These are phyloP conservation scores for Microascus cirrosus DNA, from an alignment of 2,329 filamentous ascomycete species.

Conservation along the genomic window DNA sequence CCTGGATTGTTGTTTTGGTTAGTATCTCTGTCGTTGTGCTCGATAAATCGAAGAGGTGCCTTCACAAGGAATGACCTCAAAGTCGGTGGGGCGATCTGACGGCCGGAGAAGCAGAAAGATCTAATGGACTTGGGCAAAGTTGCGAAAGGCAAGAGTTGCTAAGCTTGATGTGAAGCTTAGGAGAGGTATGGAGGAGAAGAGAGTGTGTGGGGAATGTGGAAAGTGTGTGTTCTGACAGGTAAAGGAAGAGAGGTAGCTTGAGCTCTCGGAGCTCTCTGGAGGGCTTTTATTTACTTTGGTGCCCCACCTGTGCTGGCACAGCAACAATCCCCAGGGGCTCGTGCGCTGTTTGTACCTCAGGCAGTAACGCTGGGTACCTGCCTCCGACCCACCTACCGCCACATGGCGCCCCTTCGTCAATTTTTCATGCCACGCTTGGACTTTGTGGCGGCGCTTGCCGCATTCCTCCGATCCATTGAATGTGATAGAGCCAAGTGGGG, in stretches of 20 bases:
- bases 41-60: conserved; percentile 33
- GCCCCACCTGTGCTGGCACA: conserved; percentile 17
- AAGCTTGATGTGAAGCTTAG: conserved; percentile 13
- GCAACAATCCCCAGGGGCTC: conserved; percentile 1
- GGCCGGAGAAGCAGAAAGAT: conserved; percentile 33
- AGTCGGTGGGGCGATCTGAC: conserved; percentile 38
- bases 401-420: background rate
- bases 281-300: conserved; percentile 35
- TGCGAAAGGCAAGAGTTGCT: conserved; percentile 14
- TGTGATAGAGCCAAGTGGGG: background rate
- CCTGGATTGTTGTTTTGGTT: conserved; percentile 31
- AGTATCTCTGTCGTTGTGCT: conserved; percentile 33
- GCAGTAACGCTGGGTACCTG: background rate
- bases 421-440: background rate
- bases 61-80: conserved; percentile 26
- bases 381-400: background rate
- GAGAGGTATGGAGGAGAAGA: conserved; percentile 4
- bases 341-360: background rate
- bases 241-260: conserved; percentile 10
- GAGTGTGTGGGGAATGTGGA: conserved; percentile 8
- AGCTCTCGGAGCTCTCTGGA: background rate
- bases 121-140: conserved; percentile 28
- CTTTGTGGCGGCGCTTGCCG: background rate
- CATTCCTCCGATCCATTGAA: background rate
- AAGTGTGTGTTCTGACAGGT: conserved; percentile 8